Conservation (phyloP, 192 early-diverging fungal species). For the Coemansia sp. region DNA sequence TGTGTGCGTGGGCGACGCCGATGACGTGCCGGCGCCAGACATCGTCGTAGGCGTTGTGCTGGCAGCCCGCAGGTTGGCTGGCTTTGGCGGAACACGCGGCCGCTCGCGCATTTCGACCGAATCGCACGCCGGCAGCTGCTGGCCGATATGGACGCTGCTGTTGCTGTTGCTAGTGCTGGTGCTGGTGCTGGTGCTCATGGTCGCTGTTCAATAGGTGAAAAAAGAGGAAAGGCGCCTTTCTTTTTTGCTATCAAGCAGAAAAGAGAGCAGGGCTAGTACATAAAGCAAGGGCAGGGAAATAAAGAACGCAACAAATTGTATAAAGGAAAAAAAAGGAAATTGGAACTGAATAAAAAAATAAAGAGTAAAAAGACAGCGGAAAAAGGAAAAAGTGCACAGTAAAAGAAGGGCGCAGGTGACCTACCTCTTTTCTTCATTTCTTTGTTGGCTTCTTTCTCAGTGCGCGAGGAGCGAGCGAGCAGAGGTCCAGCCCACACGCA, state of each 20-base stretch:
- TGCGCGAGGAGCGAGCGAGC: not conserved
- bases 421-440: not conserved
- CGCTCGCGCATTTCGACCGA: slow-evolving; percentile 39
- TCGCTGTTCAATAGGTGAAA: not conserved
- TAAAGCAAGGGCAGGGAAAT: not conserved
- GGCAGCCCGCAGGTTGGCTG: slow-evolving; percentile 39
- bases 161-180: slow-evolving; percentile 6
- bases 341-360: not conserved
- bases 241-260: not conserved
- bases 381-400: slow-evolving; percentile 7
- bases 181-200: slow-evolving; percentile 7
- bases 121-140: slow-evolving; percentile 3
- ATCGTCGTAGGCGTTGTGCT: slow-evolving; percentile 1
- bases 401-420: not conserved
- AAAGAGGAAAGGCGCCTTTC: not conserved
- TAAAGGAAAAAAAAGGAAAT: slow-evolving; percentile 4
- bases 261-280: not conserved
- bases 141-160: slow-evolving; percentile 8
- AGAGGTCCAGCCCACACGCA: no score
- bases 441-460: slow-evolving; percentile 1
- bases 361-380: not conserved
- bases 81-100: slow-evolving; percentile 50
- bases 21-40: no score
- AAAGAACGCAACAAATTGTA: not conserved
- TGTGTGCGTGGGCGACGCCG: slow-evolving; percentile 15